Evolutionary conservation across 2,329 filamentous ascomycete genomes (phyloP).

Genomic region (Arthrobotrys musiformis): DNA sequence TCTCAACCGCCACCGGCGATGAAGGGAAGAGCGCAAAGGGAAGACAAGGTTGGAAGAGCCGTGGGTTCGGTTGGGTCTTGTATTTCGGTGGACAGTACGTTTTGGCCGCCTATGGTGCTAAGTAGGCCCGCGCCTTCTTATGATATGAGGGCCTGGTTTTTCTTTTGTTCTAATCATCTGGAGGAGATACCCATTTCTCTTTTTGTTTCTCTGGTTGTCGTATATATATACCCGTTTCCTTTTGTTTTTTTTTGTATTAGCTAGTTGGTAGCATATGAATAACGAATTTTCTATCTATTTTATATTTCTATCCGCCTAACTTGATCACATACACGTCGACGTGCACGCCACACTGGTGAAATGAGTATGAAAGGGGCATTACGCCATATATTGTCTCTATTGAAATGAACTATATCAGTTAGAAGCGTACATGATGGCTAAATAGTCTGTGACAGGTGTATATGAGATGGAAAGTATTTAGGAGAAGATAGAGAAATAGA

Average conservation of each 20-base stretch:
- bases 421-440: neutral
- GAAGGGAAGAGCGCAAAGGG: neutral
- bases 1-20: neutral
- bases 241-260: neutral
- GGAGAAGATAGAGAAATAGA: neutral
- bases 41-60: constrained; percentile 41
- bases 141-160: too few relatives aligned
- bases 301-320: too few relatives aligned
- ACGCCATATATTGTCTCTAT: constrained; percentile 8
- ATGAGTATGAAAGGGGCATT: neutral
- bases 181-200: neutral
- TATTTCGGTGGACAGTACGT: constrained; percentile 53
- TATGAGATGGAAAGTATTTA: neutral
- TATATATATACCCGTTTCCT: constrained; percentile 12
- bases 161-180: neutral
- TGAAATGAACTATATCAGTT: neutral
- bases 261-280: neutral
- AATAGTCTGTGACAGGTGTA: neutral
- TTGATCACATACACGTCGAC: neutral
- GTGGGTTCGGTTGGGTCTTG: constrained; percentile 47
- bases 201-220: neutral
- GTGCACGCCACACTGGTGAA: neutral
- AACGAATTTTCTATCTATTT: constrained; percentile 1
- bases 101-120: constrained; percentile 37
- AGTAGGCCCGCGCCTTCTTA: neutral